These are phyloP conservation scores for Mycena chlorophos DNA, from an alignment of 768 basidiomycete species.

Conservation along the genomic window DNA sequence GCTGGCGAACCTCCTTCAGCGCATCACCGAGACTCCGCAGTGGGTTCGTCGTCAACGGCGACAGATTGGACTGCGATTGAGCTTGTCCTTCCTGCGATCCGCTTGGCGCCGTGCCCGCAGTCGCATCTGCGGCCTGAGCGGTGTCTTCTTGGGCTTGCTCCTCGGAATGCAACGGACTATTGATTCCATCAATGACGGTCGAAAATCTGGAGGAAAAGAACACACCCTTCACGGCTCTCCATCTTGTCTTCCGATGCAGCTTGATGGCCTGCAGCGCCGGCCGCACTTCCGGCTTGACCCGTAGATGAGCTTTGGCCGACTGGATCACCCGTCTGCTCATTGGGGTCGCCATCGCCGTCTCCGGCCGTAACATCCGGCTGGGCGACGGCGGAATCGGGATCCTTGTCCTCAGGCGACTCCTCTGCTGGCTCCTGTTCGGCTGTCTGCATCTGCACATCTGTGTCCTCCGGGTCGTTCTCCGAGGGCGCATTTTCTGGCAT, in stretches of 20 bases:
- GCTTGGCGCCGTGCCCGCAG: conserved; percentile 37
- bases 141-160: conserved; percentile 22
- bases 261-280: conserved; percentile 31
- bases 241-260: conserved; percentile 30
- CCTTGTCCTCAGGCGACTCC: conserved; percentile 33
- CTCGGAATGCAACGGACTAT: conserved; percentile 21
- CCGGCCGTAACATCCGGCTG: conserved; percentile 47
- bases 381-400: conserved; percentile 37
- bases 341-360: conserved; percentile 37
- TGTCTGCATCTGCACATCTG: conserved; percentile 30
- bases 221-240: conserved; percentile 36
- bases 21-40: conserved; percentile 83
- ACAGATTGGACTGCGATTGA: conserved; percentile 42
- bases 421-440: conserved; percentile 32
- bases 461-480: conserved; percentile 29
- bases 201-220: not conserved
- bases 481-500: conserved; percentile 24
- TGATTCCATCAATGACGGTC: not conserved
- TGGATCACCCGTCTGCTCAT: conserved; percentile 31
- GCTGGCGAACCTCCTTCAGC: conserved; percentile 74
- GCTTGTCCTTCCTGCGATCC: conserved; percentile 49
- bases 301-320: conserved; percentile 32
- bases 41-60: conserved; percentile 48
- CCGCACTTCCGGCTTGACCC: conserved; percentile 33
- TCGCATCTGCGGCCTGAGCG: conserved; percentile 20